Evolutionary conservation across 306 rosid species (phyloP), one percentile per base, ranked within the genome.

Genomic region (Corylus avellana): DNA sequence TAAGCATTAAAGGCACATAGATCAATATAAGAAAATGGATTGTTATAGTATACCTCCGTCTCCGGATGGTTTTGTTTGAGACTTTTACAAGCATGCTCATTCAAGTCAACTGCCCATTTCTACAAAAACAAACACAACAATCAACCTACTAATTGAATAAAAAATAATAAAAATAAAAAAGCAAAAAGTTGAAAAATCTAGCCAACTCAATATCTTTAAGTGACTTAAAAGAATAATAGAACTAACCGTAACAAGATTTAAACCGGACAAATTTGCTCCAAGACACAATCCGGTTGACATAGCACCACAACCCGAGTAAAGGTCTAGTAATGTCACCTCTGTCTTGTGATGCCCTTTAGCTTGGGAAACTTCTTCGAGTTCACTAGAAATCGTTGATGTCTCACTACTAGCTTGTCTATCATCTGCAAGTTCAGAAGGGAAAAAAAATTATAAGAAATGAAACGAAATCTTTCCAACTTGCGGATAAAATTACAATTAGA

Each of bases 281-380:
- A 88, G 87, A 73, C 97, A 90, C 25, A 94, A 82, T 18, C 98
- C 98, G 17, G 96, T 94, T 14, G 97, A 94, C 98, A 94, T 94
- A 1, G 93, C 98, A 12, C 98, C 98, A 67, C 98, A 94, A 54
- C 97, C 98, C 27, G 91, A 87, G 67, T 94, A 94, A 56, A 94
- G 84, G 68, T 94, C 98, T 0, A 94, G 80, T 9, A 92, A 64
- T 22, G 73, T 74, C 35, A 88, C 46, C 66, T 94, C 93, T 5
- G 85, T 47, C 72, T 83, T 86, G 35, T 13, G 11, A 50, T 75
- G 35, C 44, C 12, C 81, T 54, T 73, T 68, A 17, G 51, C 48
- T n/a, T 59, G 66, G 55, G 16, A 37, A 50, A 16, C 80, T 18
- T 74, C 81, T n/a, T 50, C 79, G n/a, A 18, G 48, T 68, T 79